Conservation (phyloP, 345 rosid genomes). For the Citrus trifoliata region DNA sequence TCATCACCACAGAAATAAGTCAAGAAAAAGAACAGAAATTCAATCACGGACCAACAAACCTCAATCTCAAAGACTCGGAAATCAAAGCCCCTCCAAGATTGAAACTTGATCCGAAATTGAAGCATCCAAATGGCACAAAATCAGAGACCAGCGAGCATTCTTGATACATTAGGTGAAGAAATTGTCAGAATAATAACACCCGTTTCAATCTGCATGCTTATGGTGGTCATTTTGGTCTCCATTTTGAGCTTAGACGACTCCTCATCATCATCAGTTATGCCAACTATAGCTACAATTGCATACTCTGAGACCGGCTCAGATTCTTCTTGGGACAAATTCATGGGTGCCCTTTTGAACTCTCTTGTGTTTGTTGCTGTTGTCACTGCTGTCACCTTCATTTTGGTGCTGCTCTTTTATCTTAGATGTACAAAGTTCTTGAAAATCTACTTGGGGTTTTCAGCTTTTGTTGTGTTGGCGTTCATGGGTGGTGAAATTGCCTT, state of each 20-base stretch:
- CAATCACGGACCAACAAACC: too few species aligned
- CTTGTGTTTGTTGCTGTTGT: conserved; percentile 76
- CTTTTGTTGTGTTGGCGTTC: conserved; percentile 74
- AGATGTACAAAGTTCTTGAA: conserved; percentile 74
- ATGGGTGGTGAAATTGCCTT: conserved; percentile 76
- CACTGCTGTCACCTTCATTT: conserved; percentile 66
- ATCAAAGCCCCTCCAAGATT: conserved; percentile 6
- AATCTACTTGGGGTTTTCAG: conserved; percentile 80
- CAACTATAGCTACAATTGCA: conserved; percentile 71
- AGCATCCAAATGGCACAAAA: conserved; percentile 53
- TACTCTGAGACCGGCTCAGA: conserved; percentile 71
- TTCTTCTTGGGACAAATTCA: conserved; percentile 79
- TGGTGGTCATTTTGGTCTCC: conserved; percentile 79
- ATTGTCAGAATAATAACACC: conserved; percentile 78
- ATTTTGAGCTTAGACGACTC: conserved; percentile 47
- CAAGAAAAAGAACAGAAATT: neutral
- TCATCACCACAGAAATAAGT: neutral
- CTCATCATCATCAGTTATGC: conserved; percentile 44
- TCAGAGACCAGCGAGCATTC: conserved; percentile 51
- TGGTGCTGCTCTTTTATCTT: conserved; percentile 85
- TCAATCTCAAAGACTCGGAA: neutral
- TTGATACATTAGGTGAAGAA: conserved; percentile 76
- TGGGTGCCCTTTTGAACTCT: conserved; percentile 78
- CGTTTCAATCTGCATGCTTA: conserved; percentile 84
- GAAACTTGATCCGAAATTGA: conserved; percentile 19